Percentiles rank a stretch among this genome's conserved stretches.
These are phyloP conservation scores for Apophysomyces trapeziformis DNA, from an alignment of 371 early-diverging fungal species.

Conservation along the genomic window DNA sequence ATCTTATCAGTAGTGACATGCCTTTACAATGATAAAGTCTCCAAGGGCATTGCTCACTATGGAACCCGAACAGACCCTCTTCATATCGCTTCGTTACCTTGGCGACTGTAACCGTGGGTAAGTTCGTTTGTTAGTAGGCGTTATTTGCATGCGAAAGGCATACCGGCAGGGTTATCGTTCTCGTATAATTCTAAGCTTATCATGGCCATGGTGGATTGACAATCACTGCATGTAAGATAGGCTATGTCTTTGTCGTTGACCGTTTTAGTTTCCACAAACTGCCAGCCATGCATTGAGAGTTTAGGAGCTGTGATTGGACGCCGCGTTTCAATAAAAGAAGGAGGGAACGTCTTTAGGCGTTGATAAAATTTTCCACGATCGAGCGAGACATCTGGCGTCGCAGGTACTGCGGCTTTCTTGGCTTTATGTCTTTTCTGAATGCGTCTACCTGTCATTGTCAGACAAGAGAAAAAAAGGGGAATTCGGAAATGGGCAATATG, in stretches of 20 bases:
- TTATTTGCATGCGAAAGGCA: background rate
- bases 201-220: background rate
- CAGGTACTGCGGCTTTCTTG: background rate
- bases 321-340: background rate
- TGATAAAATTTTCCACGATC: constrained; percentile 3
- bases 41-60: background rate
- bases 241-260: background rate
- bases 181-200: background rate
- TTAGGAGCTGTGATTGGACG: background rate
- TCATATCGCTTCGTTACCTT: background rate
- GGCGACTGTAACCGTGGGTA: background rate
- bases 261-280: constrained; percentile 1
- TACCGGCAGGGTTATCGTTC: background rate
- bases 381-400: background rate
- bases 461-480: background rate
- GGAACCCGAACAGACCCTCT: background rate
- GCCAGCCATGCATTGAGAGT: constrained; percentile 1
- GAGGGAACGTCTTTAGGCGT: background rate
- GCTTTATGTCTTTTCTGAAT: constrained; percentile 7
- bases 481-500: background rate
- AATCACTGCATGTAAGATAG: background rate
- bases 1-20: background rate
- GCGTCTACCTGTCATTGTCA: background rate
- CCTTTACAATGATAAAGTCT: background rate
- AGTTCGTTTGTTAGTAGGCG: background rate